These are phyloP conservation scores for Panus rudis DNA, from an alignment of 768 basidiomycete species.

Conservation along the genomic window DNA sequence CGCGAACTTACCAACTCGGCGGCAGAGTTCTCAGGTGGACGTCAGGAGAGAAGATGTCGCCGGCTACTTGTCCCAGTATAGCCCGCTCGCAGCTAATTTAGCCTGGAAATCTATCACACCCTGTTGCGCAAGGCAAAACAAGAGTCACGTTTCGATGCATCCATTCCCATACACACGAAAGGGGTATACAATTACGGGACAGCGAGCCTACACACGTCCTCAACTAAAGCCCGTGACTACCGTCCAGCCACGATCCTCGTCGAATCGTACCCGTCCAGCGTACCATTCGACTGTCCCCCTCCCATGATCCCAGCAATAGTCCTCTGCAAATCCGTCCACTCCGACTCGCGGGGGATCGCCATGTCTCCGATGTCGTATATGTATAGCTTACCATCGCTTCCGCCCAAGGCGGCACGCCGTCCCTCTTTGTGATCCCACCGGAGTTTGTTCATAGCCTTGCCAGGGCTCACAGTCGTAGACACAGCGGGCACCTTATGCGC, in stretches of 20 bases:
- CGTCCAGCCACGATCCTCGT: slow-evolving; percentile 30
- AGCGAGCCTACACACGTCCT: no score
- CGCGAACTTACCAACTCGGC: no score
- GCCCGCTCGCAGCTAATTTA: no score
- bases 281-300: slow-evolving; percentile 38
- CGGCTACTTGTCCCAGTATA: no score
- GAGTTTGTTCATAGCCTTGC: slow-evolving; percentile 88
- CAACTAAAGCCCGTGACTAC: no score
- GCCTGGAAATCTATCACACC: no score
- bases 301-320: slow-evolving; percentile 64
- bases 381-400: slow-evolving; percentile 88
- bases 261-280: slow-evolving; percentile 20
- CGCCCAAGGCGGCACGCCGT: slow-evolving; percentile 81
- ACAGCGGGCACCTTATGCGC: slow-evolving; percentile 74
- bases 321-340: slow-evolving; percentile 93
- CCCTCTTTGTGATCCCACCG: slow-evolving; percentile 95
- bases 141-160: no score
- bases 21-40: no score
- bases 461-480: slow-evolving; percentile 74
- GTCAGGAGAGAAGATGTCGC: no score
- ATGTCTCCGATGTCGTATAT: slow-evolving; percentile 94
- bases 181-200: no score
- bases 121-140: no score
- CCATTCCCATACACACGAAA: no score
- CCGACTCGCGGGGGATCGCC: slow-evolving; percentile 79